Base-by-base conservation (phyloP, 176 grass and related monocot genomes). In the Otatea glauca region DNA sequence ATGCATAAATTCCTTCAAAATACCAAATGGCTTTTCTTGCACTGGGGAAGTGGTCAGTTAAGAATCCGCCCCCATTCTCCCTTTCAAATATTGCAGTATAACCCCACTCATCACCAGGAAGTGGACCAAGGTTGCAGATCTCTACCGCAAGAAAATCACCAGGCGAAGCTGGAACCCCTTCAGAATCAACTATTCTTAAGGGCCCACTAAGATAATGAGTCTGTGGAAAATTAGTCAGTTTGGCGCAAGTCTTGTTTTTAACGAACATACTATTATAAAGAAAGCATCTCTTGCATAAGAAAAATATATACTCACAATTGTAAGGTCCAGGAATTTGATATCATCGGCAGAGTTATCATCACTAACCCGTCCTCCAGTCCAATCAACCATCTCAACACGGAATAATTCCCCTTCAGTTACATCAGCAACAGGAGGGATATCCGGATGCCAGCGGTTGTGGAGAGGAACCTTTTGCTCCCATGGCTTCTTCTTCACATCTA, bases 1-100 rank as follows among this genome's bases (percentile, higher is more conserved):
- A 87, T 75, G 93, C 93, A 77, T 92, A 95, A 86, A 95, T 98
- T 90, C 91, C 93, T 95, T 98, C 91, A 44, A 98, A 98, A 86
- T 98, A 98, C 96, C 96, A 98, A 71, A 98, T 94, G 12, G 86
- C 93, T 82, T 98, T 93, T 59, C 91, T 94, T 80, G 93, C 96
- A 83, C 49, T 85, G 48, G 96, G 96, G 61, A 98, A 95, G 70
- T 98, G 91, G 11, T 98, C 96, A 1, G 89, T 98, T 87, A 98
- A 84, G 79, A 95, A 98, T 29, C 91, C 93, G 48, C 96, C 96
- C 68, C 96, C 93, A 70, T 95, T 98, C 27, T 92, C 96, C 85
- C 89, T 94, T 76, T 93, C 96, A 11, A 98, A 98, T 73, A 94
- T 95, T 67, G 87, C 91, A 58, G 96, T 98, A 68, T 92, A 93